Percentiles rank a stretch among this genome's conserved stretches.
These are phyloP conservation scores for Mycotypha africana DNA, from an alignment of 371 early-diverging fungal genomes.

Conservation along the genomic window DNA sequence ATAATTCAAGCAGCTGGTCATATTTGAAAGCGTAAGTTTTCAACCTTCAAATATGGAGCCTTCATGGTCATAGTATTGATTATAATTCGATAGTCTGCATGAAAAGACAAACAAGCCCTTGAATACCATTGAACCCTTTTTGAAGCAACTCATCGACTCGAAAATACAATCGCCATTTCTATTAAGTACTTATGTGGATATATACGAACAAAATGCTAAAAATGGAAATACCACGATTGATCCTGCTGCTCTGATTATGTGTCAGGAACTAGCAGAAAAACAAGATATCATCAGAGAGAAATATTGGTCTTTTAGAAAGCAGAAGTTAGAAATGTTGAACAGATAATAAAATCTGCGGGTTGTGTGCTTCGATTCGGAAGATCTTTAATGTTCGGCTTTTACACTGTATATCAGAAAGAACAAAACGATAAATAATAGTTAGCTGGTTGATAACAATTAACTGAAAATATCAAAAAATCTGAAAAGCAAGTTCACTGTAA, in stretches of 20 bases:
- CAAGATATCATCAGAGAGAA: conserved; percentile 63
- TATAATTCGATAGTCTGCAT: conserved; percentile 35
- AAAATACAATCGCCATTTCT: conserved; percentile 53
- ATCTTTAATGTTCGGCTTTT: too few species aligned
- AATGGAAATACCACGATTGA: conserved; percentile 20
- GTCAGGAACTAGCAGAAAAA: conserved; percentile 52
- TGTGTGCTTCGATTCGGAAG: too few species aligned
- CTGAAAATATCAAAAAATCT: too few species aligned
- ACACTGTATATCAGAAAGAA: too few species aligned
- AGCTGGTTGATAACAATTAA: too few species aligned
- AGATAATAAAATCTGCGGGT: neutral
- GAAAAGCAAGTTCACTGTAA: too few species aligned
- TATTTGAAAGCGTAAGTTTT: conserved; percentile 68
- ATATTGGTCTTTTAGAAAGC: conserved; percentile 72
- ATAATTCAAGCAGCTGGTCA: conserved; percentile 89
- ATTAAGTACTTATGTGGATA: conserved; percentile 59
- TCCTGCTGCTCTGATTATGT: conserved; percentile 45
- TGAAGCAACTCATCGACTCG: conserved; percentile 30
- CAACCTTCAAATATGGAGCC: too few species aligned
- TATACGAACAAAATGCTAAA: conserved; percentile 58
- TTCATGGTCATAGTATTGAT: too few species aligned
- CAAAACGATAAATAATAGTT: too few species aligned
- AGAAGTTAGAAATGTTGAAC: conserved; percentile 23
- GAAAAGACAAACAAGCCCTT: conserved; percentile 36
- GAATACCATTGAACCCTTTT: conserved; percentile 36